These are phyloP conservation scores for Metarhizium anisopliae DNA, from an alignment of 2,329 filamentous ascomycete genomes.

Conservation along the genomic window DNA sequence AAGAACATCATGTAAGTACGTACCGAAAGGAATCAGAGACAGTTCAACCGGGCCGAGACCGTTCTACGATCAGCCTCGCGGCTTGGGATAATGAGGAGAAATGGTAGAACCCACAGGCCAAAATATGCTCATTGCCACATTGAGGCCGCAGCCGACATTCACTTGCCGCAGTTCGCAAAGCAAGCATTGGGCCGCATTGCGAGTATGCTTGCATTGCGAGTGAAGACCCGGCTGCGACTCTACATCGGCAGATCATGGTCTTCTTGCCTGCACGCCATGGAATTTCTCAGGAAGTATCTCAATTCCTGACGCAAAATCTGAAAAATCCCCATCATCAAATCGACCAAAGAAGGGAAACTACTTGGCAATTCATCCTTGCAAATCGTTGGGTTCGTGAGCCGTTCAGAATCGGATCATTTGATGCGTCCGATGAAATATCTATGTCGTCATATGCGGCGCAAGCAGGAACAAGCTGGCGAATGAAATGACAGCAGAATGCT, in stretches of 20 bases:
- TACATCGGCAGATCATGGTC: background rate
- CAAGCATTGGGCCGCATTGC: no score
- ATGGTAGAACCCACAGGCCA: background rate
- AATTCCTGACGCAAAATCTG: background rate
- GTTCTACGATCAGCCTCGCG: constrained; percentile 1
- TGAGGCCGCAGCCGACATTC: background rate
- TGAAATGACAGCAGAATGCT: background rate
- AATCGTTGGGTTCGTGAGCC: background rate
- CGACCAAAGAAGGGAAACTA: background rate
- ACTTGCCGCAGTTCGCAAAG: no score
- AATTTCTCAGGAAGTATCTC: background rate
- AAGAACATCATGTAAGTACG: background rate
- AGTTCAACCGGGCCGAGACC: background rate
- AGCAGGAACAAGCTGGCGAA: background rate
- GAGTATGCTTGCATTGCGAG: no score
- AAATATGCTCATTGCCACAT: background rate
- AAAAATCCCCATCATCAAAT: background rate
- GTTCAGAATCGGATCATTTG: background rate
- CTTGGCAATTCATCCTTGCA: background rate
- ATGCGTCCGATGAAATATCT: background rate
- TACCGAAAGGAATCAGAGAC: background rate
- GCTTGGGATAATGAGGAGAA: background rate
- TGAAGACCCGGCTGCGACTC: no score
- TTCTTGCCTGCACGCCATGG: background rate
- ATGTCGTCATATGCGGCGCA: background rate